These are phyloP conservation scores for Epichloe hybrida DNA, from an alignment of 2,329 filamentous ascomycete genomes.

Conservation along the genomic window DNA sequence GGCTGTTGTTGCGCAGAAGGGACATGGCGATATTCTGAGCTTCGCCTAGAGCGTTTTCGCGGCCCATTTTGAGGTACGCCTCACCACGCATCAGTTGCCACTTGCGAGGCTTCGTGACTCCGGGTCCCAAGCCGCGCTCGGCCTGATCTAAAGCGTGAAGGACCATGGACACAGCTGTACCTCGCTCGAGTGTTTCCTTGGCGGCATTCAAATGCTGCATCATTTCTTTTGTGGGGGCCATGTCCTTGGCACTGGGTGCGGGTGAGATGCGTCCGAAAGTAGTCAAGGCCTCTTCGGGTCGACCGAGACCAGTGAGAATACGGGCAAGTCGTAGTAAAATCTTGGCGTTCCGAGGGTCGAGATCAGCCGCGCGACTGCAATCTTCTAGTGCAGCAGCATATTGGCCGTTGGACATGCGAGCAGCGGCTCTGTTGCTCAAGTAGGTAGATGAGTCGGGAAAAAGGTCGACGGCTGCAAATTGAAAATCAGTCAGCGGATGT, in stretches of 20 bases:
- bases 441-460: slow-evolving; percentile 80
- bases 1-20: slow-evolving; percentile 70
- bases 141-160: slow-evolving; percentile 85
- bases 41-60: slow-evolving; percentile 75
- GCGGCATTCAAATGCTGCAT: slow-evolving; percentile 67
- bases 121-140: slow-evolving; percentile 60
- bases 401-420: slow-evolving; percentile 76
- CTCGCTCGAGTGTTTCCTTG: slow-evolving; percentile 59
- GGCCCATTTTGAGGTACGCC: slow-evolving; percentile 85
- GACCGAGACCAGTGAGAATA: slow-evolving; percentile 77
- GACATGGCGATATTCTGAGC: slow-evolving; percentile 87
- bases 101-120: slow-evolving; percentile 73
- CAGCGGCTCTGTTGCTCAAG: slow-evolving; percentile 87
- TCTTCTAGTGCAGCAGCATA: slow-evolving; percentile 76
- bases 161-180: slow-evolving; percentile 79
- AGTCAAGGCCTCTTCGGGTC: slow-evolving; percentile 73
- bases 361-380: slow-evolving; percentile 64
- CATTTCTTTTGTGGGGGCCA: slow-evolving; percentile 71
- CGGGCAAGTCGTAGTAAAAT: slow-evolving; percentile 77
- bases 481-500: not conserved
- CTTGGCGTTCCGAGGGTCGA: slow-evolving; percentile 79
- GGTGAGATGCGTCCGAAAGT: slow-evolving; percentile 73
- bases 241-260: slow-evolving; percentile 72
- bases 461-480: slow-evolving; percentile 61
- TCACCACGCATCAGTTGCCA: slow-evolving; percentile 90